Percentiles rank a stretch among this genome's conserved stretches.
phyloP scores from a whole-genome alignment of 225 moss, liverwort and hornwort genomes.

The Antitrichia curtipendula region DNA sequence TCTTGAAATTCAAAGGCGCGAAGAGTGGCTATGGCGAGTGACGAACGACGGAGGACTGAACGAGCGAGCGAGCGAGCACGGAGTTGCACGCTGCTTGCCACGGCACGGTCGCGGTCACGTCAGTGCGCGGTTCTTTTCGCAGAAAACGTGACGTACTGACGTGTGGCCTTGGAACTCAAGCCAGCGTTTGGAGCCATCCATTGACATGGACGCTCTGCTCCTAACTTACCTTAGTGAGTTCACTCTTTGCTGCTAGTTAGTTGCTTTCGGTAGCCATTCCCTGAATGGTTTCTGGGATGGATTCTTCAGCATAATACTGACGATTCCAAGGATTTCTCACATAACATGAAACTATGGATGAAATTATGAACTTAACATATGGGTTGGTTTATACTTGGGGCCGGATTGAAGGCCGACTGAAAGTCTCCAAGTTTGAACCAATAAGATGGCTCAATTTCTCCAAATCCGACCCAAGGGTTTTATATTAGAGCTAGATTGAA shows the following conservation, averaged over 20 bases:
- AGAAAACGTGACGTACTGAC: neutral
- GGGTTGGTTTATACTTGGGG: too few relatives aligned
- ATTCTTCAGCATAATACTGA: neutral
- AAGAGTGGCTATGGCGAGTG: neutral
- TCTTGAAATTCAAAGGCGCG: neutral
- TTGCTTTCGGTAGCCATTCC: neutral
- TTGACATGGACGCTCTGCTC: neutral
- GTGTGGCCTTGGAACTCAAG: neutral
- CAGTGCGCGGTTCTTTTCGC: neutral
- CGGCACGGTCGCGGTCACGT: neutral
- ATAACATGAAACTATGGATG: neutral
- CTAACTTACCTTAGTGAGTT: neutral
- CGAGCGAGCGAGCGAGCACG: neutral
- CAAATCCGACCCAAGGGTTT: too few relatives aligned
- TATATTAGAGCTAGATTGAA: too few relatives aligned
- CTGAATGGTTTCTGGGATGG: too few relatives aligned
- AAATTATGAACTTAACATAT: too few relatives aligned
- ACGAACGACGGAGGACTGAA: neutral
- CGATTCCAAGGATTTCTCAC: neutral
- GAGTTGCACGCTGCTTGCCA: neutral
- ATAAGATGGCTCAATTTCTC: too few relatives aligned
- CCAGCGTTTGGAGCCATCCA: neutral
- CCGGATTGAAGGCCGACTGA: too few relatives aligned
- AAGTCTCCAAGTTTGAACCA: too few relatives aligned
- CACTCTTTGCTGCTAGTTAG: neutral